Base-by-base conservation (phyloP, 345 rosid genomes). In the Heritiera littoralis region DNA sequence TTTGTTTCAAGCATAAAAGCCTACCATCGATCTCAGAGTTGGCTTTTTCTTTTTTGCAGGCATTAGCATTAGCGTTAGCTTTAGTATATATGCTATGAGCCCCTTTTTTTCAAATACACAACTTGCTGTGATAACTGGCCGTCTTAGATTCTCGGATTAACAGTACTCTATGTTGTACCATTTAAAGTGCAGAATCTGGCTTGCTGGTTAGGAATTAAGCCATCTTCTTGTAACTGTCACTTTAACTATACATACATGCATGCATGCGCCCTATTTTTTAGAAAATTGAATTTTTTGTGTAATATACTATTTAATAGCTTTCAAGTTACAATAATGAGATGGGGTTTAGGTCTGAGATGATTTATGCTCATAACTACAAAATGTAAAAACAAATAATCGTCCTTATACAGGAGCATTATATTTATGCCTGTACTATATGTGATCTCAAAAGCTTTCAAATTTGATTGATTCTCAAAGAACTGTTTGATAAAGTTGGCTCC, bases 121-220 rank as follows among this genome's bases (percentile, higher is more conserved):
- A 12, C 40, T 23, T 9, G 6, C 0, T 10, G 38, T 68, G 35
- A 68, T 66, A 40, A 18, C 52, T 71, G 7, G 8, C 20, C 30
- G 41, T 5, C 43, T 17, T n/a, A 2, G 76, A 54, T 72, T 54
- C 76, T 72, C 38, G 38, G 32, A 15, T 20, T 54, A 10, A 9
- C 3, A 35, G 30, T 14, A 32, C 23, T 9, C 75, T 9, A 54
- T 18, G 63, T 48, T 55, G 35, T 17, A 38, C 64, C 64, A 54
- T 72, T 64, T 72, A 72, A 17, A 72, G 76, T 35, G 64, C 64
- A 38, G 63, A 54, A 55, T 72, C 48, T 72, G 20, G 49, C 63
- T 72, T 54, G 64, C 76, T 18, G 64, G 49, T 48, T 55, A 72
- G 64, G 64, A 54, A 18, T 9, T 40, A 52, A 8, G 13, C 28